Evolutionary conservation across 768 basidiomycete genomes (phyloP), one percentile per base, ranked within the genome.

Genomic region (Suillus ampliporus): DNA sequence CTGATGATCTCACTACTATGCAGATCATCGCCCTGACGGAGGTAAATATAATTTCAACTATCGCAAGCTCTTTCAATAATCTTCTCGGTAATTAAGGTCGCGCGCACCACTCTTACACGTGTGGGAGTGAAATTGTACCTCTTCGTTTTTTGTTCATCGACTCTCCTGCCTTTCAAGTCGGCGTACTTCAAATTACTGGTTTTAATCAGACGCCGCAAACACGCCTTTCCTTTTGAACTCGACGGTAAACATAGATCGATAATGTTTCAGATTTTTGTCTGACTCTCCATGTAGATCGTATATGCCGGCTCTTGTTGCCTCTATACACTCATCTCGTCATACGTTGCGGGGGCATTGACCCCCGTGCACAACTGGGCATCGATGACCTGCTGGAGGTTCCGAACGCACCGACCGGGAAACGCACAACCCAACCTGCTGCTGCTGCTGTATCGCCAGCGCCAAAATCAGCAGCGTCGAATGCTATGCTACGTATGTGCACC

Each of bases 1-100:
- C 17, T 56, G 34, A 48, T 35, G n/a, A 58, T 57, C 3, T 56
- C 31, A 31, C 31, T 17, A 38, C 21, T 5, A 10, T 34, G 53
- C 65, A 86, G 85, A 76, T 86, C 57, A 76, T 86, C 57, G 73
- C 77, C 26, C 65, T 86, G 62, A 74, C 81, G 52, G 84, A 86
- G 84, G 85, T 86, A 78, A 74, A 62, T 66, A 67, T 64, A 62
- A 57, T 34, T 37, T 48, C 40, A n/a, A 34, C 62, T 31, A 21
- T n/a, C 13, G 5, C 31, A 53, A 26, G 46, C 10, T 38, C 35
- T 21, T 26, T 35, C n/a, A 5, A 54, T 60, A 53, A 56, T 19
- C 6, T 15, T 48, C 31, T 23, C 6, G 17, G 47, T 54, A 37
- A 46, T 15, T 34, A 62, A 87, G 86, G 75, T 82, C 52, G 82